Base-by-base conservation (phyloP, 2,329 filamentous ascomycete species). In the Xylaria sp. region DNA sequence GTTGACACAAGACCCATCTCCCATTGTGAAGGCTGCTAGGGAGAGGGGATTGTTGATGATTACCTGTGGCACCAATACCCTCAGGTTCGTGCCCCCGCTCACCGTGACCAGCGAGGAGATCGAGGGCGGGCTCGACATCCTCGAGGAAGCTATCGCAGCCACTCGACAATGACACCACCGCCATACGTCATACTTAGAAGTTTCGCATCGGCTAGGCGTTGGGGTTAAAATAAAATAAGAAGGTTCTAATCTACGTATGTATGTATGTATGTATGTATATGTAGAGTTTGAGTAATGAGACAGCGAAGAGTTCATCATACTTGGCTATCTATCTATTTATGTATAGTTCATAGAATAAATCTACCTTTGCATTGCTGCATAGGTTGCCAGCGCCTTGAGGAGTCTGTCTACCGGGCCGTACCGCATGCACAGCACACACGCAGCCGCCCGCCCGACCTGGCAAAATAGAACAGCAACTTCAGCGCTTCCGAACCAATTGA, bases 1-100 rank as follows among this genome's bases (percentile, higher is more conserved):
- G 76, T 76, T 99, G 52, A 85, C 80, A 6, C 78, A 85, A 60
- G 89, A 94, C 69, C 90, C 85, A 24, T 81, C 82, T 17, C 82
- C 80, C 11, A 86, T 99, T 55, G 80, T 99, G 56, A 91, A 88
- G 60, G 92, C 92, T 9, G 92, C 92, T 17, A 81, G 94, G 57
- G 91, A 97, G 77, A 82, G 91, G 55, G 94, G 94, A 0, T 72
- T 99, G 66, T 73, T 99, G 54, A 80, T 99, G 55, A 97, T 99
- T 68, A 97, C 92, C 1, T 93, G 91, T 22, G 94, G 94, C 1
- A 92, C 87, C 24, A 96, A 97, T 69, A 97, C 92, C 7, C 75
- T 99, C 63, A 82, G 94, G 44, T 96, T 99, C 66, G 92, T 97
- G 52, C 94, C 94, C 26, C 89, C 91, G 56, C 76, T 99, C 67